Evolutionary conservation across 2,329 filamentous ascomycete genomes (phyloP), one percentile per base, ranked within the genome.

Genomic region (Fusarium nygamai): DNA sequence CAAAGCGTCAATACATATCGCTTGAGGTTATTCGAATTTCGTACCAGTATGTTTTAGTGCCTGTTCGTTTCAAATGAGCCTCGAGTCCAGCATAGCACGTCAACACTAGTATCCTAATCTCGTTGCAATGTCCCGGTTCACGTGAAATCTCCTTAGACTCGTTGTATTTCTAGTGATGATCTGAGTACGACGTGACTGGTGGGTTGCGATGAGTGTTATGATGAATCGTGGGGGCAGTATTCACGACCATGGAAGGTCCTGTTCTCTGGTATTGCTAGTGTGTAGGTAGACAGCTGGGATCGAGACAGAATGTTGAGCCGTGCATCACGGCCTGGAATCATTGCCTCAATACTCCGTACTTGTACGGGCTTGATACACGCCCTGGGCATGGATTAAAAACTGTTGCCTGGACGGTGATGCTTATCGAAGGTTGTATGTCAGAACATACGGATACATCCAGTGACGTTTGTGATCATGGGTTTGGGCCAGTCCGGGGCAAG

Each of bases 1-100:
- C 39, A 39, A 64, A 47, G 24, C 41, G 59, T 33, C 53, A 56
- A 44, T 31, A 29, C 31, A 17, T 50, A 59, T 60, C 54, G 58
- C 61, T 53, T 63, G 58, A 62, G 59, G 48, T 59, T 60, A 57
- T 47, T 48, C 31, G 27, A 51, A 56, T 65, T 47, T 66, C 56
- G n/a, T n/a, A n/a, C n/a, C n/a, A n/a, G 56, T 67, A 50, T 60
- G 67, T 72, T 69, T 66, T 72, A 74, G 71, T 64, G 64, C 44
- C 48, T 60, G 36, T 66, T 24, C 43, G 63, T 65, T 72, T 74
- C 59, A 56, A 61, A 72, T 38, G 47, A 67, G 38, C 39, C 61
- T 71, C 43, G 57, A 48, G 48, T 39, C 44, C 63, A 71, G 58
- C 29, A 72, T 29, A 58, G 61, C 47, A 72, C 46, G 63, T 72